These are phyloP conservation scores for Glycine tomentella DNA, from an alignment of 306 rosid species.

Conservation along the genomic window DNA sequence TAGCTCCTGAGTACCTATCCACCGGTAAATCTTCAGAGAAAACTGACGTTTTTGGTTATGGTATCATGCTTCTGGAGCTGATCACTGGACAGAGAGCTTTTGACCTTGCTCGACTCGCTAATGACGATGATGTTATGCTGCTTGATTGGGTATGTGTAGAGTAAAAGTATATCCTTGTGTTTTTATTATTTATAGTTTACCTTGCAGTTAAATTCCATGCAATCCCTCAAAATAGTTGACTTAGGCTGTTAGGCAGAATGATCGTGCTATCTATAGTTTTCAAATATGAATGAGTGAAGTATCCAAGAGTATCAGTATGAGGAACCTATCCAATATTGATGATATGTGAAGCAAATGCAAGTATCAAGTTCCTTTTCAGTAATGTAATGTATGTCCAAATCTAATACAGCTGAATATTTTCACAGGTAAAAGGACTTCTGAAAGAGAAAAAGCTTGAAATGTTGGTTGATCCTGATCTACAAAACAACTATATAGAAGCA, in stretches of 20 bases:
- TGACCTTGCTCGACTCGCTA: conserved; percentile 97
- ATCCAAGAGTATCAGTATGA: no score
- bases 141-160: conserved; percentile 92
- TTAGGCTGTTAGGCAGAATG: neutral
- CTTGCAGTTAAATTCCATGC: conserved; percentile 27
- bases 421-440: conserved; percentile 88
- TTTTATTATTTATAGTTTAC: conserved; percentile 29
- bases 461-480: conserved; percentile 98
- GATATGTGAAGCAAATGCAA: no score
- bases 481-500: conserved; percentile 76
- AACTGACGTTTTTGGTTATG: conserved; percentile 95
- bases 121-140: conserved; percentile 98
- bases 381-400: conserved; percentile 4
- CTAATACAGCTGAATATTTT: conserved; percentile 45
- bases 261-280: neutral
- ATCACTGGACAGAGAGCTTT: conserved; percentile 98
- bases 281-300: no score
- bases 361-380: neutral
- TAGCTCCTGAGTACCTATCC: conserved; percentile 94
- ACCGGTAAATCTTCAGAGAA: conserved; percentile 97
- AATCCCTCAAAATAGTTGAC: neutral
- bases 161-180: conserved; percentile 12
- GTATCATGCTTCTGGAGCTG: conserved; percentile 98
- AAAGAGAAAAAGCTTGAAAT: conserved; percentile 91
- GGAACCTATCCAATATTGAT: no score